A percentile compares a stretch with the other conserved stretches of the same genome.
These are phyloP conservation scores for Pestalotiopsis sp. DNA, from an alignment of 2,329 filamentous ascomycete genomes.

Conservation along the genomic window DNA sequence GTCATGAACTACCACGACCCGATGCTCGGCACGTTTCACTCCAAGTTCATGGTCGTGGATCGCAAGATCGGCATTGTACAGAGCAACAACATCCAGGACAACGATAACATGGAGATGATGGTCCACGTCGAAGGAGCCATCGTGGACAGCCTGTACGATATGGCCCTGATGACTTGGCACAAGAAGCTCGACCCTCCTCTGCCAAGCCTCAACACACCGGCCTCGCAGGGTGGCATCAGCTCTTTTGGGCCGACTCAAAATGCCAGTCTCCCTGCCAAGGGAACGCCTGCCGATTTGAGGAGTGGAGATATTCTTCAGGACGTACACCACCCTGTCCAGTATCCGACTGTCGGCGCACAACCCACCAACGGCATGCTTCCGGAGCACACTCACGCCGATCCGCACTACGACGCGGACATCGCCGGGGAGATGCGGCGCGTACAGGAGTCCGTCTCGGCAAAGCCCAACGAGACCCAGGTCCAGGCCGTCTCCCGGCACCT, in stretches of 20 bases:
- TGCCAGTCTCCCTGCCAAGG: constrained; percentile 29
- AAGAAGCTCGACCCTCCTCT: constrained; percentile 62
- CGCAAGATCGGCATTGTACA: constrained; percentile 70
- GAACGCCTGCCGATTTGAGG: constrained; percentile 18
- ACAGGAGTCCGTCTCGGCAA: constrained; percentile 57
- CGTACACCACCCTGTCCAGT: not conserved
- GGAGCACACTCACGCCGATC: constrained; percentile 60
- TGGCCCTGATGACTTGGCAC: constrained; percentile 73
- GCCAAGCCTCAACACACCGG: constrained; percentile 56
- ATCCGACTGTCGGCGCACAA: not conserved
- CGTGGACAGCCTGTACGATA: constrained; percentile 76
- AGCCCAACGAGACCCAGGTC: constrained; percentile 52
- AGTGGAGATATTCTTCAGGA: not conserved
- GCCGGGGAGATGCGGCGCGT: constrained; percentile 63
- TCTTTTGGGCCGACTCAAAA: constrained; percentile 27
- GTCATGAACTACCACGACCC: constrained; percentile 75
- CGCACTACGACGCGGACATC: constrained; percentile 67
- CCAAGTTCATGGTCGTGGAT: constrained; percentile 79
- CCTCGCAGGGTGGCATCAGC: constrained; percentile 35
- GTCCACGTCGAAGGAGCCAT: constrained; percentile 75
- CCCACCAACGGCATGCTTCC: constrained; percentile 34
- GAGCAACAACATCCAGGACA: constrained; percentile 80
- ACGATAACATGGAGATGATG: constrained; percentile 84
- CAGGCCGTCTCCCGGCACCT: constrained; percentile 67
- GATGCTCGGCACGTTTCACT: constrained; percentile 74